Base-by-base conservation (phyloP, 208 protist species). In the Trypanosomatidae sp. region DNA sequence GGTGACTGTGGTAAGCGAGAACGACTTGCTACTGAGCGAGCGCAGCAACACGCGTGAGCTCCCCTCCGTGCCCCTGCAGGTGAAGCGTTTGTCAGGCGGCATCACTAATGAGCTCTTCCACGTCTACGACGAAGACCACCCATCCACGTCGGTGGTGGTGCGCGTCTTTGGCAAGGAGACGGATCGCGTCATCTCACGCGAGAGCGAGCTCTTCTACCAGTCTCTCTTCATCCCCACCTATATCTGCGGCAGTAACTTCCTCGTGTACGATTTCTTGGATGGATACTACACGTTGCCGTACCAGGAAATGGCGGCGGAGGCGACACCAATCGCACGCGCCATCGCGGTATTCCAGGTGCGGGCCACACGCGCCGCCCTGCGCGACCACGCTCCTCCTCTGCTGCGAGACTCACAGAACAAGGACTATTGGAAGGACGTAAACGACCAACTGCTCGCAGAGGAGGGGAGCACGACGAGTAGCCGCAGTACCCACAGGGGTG, bases 81-180 rank as follows among this genome's bases (percentile, higher is more conserved):
- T 93, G 50, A 82, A 84, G 52, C 87, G 82, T 22, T 78, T 97
- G 15, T 94, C 89, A 0, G 92, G 92, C 44, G 92, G 92, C 59
- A 97, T 97, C 69, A 97, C 92, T 1, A 97, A 97, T 71, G 88
- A 97, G 67, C 83, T 97, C 10, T 97, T 93, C 66, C 89, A 91
- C 72, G 84, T 95, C n/a, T 92, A 86, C 71, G 84, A 92, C 67
- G 70, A 78, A 44, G 80, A 74, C 15, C 64, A 83, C 56, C 50
- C 55, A 12, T 60, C 80, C 17, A 60, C 78, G 19, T 94, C 90
- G 65, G 88, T 97, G 44, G 89, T 97, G 53, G 77, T 97, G 62
- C 92, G 92, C 30, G 85, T 95, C 28, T 97, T 92, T 73, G 92
- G 92, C 33, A 97, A 93, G 77, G 92, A 97, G 66, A 97, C 92